phyloP scores from a whole-genome alignment of 2,329 filamentous ascomycete genomes.

The Colletotrichum euphorbiae region DNA sequence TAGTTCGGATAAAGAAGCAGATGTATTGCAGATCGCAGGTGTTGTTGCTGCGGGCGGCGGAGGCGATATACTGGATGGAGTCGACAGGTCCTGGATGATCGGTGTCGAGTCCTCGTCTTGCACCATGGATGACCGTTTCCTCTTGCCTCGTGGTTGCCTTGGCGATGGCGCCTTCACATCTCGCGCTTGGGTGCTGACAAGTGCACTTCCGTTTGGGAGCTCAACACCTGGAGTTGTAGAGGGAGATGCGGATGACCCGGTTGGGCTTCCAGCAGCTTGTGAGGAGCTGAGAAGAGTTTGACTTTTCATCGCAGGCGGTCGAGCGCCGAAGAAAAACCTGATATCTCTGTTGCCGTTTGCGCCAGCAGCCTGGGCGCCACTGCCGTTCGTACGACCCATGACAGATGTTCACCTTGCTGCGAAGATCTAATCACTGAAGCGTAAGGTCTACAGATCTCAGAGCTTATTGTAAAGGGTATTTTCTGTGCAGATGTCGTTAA shows the following conservation, averaged over 20 bases:
- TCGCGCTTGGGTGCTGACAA: not conserved
- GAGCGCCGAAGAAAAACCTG: conserved; percentile 27
- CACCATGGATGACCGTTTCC: not conserved
- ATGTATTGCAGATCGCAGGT: conserved; percentile 4
- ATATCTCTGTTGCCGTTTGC: conserved; percentile 29
- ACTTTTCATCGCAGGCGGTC: conserved; percentile 1
- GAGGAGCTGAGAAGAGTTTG: conserved; percentile 5
- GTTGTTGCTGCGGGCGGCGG: not conserved
- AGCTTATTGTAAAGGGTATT: not conserved
- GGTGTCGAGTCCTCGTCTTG: not conserved
- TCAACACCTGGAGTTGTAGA: conserved; percentile 6
- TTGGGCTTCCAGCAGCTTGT: not conserved
- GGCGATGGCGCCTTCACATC: conserved; percentile 10
- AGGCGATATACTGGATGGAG: not conserved
- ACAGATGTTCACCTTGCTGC: not conserved
- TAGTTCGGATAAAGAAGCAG: conserved; percentile 27
- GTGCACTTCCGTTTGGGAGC: not conserved
- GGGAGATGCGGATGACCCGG: not conserved
- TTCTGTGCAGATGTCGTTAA: not conserved
- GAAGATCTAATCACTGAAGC: not conserved
- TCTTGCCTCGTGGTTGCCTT: not conserved
- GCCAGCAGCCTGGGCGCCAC: conserved; percentile 17
- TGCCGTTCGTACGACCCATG: conserved; percentile 32
- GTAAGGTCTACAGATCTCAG: not conserved
- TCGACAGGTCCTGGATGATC: not conserved